phyloP scores from a whole-genome alignment of 148 eudicot species.

The Beta vulgaris region DNA sequence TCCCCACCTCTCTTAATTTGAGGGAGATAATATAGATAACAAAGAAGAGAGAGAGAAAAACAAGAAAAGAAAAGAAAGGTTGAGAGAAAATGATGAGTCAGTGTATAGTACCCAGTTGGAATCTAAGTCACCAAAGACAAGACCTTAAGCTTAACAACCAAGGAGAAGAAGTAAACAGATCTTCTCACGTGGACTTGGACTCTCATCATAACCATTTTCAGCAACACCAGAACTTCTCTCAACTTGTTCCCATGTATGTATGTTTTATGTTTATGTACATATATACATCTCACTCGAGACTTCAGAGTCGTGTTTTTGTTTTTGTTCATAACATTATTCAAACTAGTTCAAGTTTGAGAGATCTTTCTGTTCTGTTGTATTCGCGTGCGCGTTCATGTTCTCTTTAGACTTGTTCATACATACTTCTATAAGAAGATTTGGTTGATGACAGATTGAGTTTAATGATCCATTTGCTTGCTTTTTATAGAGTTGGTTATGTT shows the following conservation, averaged over 20 bases:
- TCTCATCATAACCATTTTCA: conserved; percentile 14
- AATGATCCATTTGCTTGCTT: neutral
- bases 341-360: neutral
- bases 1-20: neutral
- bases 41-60: neutral
- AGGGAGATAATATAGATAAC: conserved; percentile 2
- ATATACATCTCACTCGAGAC: too few species aligned
- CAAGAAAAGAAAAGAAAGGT: conserved; percentile 8
- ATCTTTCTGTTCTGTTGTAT: neutral
- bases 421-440: neutral
- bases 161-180: conserved; percentile 45
- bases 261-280: too few species aligned
- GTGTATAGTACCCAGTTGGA: conserved; percentile 44
- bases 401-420: neutral
- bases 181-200: conserved; percentile 43
- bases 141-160: conserved; percentile 28
- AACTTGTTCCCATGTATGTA: conserved; percentile 45
- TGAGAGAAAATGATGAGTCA: conserved; percentile 31
- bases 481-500: neutral
- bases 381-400: neutral
- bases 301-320: too few species aligned
- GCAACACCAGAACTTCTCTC: conserved; percentile 28
- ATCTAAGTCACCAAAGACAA: conserved; percentile 44
- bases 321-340: too few species aligned
- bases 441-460: neutral